A percentile compares a stretch with the other conserved stretches of the same genome.
These are phyloP conservation scores for Heritiera littoralis DNA, from an alignment of 345 rosid species.

Conservation along the genomic window DNA sequence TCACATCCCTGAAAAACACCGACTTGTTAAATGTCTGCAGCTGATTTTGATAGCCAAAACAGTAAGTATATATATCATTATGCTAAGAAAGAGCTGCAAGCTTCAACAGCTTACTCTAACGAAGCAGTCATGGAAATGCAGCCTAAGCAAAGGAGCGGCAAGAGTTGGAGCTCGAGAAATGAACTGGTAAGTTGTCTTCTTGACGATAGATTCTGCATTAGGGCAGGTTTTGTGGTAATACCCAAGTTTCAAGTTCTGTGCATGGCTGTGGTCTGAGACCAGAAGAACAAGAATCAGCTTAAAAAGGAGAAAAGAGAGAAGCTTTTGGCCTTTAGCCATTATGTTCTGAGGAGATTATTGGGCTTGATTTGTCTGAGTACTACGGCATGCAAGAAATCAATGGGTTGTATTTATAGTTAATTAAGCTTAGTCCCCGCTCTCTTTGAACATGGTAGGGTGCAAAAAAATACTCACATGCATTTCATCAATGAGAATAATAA, in stretches of 20 bases:
- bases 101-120: constrained; percentile 46
- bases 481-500: too few species aligned
- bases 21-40: too few species aligned
- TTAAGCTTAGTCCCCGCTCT: neutral
- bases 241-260: constrained; percentile 27
- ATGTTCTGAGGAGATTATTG: constrained; percentile 14
- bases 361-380: neutral
- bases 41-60: neutral
- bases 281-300: constrained; percentile 33
- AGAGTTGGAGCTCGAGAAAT: constrained; percentile 46
- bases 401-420: constrained; percentile 35
- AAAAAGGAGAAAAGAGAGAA: constrained; percentile 31
- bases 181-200: constrained; percentile 22
- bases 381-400: neutral
- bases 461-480: too few species aligned
- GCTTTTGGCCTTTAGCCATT: constrained; percentile 49
- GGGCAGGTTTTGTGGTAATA: constrained; percentile 51
- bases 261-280: constrained; percentile 21
- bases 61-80: too few species aligned
- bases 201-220: constrained; percentile 32
- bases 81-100: neutral
- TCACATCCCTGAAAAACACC: constrained; percentile 68
- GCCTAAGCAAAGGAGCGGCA: constrained; percentile 61
- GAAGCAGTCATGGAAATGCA: constrained; percentile 87
- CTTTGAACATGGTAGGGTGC: constrained; percentile 27